Percentiles rank a stretch among this genome's conserved stretches.
These are phyloP conservation scores for Starmerella apis DNA, from an alignment of 805 yeast genomes.

Conservation along the genomic window DNA sequence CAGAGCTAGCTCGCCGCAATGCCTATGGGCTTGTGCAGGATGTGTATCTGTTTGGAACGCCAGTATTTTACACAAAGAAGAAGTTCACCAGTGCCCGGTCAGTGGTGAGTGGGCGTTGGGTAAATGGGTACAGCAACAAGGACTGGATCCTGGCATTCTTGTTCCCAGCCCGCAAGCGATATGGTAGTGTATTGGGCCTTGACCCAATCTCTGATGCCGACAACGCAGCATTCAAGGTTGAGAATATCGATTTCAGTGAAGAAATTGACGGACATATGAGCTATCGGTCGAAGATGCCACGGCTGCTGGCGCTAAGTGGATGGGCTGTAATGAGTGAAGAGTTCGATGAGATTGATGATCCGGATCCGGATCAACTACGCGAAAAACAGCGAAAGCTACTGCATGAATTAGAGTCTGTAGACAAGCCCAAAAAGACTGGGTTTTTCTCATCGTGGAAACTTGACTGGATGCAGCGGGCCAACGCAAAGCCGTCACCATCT, in stretches of 20 bases:
- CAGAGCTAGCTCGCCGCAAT: conserved; percentile 74
- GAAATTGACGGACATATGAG: conserved; percentile 92
- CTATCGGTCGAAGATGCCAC: conserved; percentile 91
- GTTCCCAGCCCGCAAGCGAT: conserved; percentile 90
- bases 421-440: conserved; percentile 32
- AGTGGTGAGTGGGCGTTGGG: conserved; percentile 78
- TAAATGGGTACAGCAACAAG: conserved; percentile 81
- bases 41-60: conserved; percentile 79
- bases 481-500: conserved; percentile 12
- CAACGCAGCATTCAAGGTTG: conserved; percentile 35
- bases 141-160: conserved; percentile 96
- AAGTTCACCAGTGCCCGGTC: conserved; percentile 69
- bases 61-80: conserved; percentile 67
- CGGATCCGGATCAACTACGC: conserved; percentile 78
- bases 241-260: conserved; percentile 80
- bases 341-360: conserved; percentile 90
- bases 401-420: conserved; percentile 45
- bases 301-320: conserved; percentile 53
- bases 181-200: conserved; percentile 82
- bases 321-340: conserved; percentile 83
- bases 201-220: conserved; percentile 45
- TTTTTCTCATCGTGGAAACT: conserved; percentile 32
- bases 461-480: conserved; percentile 47
- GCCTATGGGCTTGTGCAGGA: conserved; percentile 84
- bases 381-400: conserved; percentile 68